Evolutionary conservation across 768 basidiomycete species (phyloP).

Genomic region (Kwoniella europaea): DNA sequence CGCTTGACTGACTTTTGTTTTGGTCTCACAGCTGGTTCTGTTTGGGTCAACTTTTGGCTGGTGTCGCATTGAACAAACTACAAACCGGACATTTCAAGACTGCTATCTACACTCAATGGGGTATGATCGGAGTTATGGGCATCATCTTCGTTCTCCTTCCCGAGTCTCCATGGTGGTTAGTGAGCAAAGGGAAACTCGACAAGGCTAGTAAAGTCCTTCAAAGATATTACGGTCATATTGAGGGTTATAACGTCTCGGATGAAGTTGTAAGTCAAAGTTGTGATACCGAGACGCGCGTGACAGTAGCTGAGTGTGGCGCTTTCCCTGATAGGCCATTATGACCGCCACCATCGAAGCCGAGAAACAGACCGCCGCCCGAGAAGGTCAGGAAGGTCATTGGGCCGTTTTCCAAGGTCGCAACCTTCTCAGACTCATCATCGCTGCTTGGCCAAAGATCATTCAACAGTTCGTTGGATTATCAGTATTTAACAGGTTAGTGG

Average conservation of each 20-base stretch:
- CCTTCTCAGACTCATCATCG: constrained; percentile 26
- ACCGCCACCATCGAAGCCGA: constrained; percentile 25
- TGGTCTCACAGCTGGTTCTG: constrained; percentile 31
- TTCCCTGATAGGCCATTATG: constrained; percentile 8
- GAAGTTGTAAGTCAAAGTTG: neutral
- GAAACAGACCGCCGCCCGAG: neutral
- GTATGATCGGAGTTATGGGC: constrained; percentile 28
- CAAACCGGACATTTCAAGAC: constrained; percentile 25
- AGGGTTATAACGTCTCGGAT: constrained; percentile 30
- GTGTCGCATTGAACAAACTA: constrained; percentile 28
- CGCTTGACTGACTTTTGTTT: neutral
- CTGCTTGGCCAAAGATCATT: constrained; percentile 28
- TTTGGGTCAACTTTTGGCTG: constrained; percentile 39
- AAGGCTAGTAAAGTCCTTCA: constrained; percentile 25
- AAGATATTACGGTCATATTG: constrained; percentile 20
- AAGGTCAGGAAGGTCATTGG: constrained; percentile 16
- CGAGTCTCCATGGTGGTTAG: constrained; percentile 36
- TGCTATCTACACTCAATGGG: constrained; percentile 40
- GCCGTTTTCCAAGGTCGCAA: constrained; percentile 24
- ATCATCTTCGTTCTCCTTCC: constrained; percentile 30
- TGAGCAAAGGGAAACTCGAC: constrained; percentile 28
- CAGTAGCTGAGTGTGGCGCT: too few relatives aligned
- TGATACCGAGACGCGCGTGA: neutral
- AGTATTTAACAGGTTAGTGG: too few relatives aligned
- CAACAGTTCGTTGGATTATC: constrained; percentile 27